Base-by-base conservation (phyloP, 2,329 filamentous ascomycete species). In the Scytalidium lignicola region DNA sequence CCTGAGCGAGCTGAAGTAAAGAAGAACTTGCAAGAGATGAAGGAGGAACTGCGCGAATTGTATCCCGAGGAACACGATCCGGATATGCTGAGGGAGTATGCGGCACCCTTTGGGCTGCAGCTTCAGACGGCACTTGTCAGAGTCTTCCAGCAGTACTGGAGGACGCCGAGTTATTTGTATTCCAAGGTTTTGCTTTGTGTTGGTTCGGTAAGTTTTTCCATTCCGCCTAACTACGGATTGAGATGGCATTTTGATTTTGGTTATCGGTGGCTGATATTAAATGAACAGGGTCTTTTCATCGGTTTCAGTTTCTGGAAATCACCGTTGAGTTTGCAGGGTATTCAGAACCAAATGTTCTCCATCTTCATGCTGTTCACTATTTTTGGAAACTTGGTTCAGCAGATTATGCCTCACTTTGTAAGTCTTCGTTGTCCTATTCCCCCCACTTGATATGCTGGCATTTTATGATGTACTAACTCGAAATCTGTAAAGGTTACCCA, bases 361-460 rank as follows among this genome's bases (percentile, higher is more conserved):
- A 74, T 86, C 50, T 92, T 92, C 67, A 83, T 90, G 76, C 85
- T 85, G 0, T 72, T 91, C 3, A 88, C 83, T 13, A 86, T 92
- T 55, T 78, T 79, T 1, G 85, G 86, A 1, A 85, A 86, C 0
- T 70, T 91, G 1, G 86, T 90, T 51, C 85, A 90, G 59, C 86
- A 91, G 58, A 74, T 91, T 0, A 85, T 91, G 60, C 88, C 88
- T 0, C 79, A 80, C 3, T 91, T 86, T 62, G 70, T 37, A 37
- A 37, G 32, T 37, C 23, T 26, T 26, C 10, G 23, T 26, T 26
- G 23, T 10, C 10, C 10, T 37, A 37, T 28, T 28, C 26, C 26
- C 26, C 26, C 26, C 7, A 28, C 13, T 28, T 28, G 26, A 28
- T 28, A 7, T 13, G 26, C 26, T 28, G 26, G 26, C 7, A 28